Evolutionary conservation across 2,329 filamentous ascomycete genomes (phyloP), one percentile per base, ranked within the genome.

Genomic region (Fusarium pseudograminearum): DNA sequence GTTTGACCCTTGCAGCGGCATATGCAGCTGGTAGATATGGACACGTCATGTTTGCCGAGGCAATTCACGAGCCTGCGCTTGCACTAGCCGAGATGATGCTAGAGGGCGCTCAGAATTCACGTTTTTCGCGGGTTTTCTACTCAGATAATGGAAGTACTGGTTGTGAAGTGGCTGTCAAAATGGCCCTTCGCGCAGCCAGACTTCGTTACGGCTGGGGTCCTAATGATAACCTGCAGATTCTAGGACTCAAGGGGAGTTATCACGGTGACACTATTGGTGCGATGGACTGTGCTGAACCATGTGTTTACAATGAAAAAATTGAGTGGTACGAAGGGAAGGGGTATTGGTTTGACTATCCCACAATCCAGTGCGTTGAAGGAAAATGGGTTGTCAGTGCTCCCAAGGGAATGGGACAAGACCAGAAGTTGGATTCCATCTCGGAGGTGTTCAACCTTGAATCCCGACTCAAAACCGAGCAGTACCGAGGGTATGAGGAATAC

Each of bases 231-330:
- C 83, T 94, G 14, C 87, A 87, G 5, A 87, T 96, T 4, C 77
- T 97, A 5, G 93, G 93, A 0, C 81, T 97, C 12, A 92, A 90
- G 75, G 92, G 92, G 0, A 92, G 91, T 70, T 97, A 97, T 73
- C 93, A 97, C 73, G 93, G 93, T 3, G 93, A 97, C 74, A 97
- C 93, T 0, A 94, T 97, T 47, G 93, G 93, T 0, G 92, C 92
- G 0, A 96, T 97, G 93, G 93, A 96, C 77, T 92, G 89, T 55
- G 89, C 91, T 0, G 92, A 96, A 75, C 93, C 93, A 0, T 90
- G 87, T 34, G 87, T 87, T 0, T 97, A 86, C 77, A 97, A 97
- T 73, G 87, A 93, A 72, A 93, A 93, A 76, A 91, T 94, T 0
- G 93, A 96, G 74, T 97, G 93, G 93, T 97, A 97, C 75, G 82